Evolutionary conservation across 768 basidiomycete genomes (phyloP), one percentile per base, ranked within the genome.

Genomic region (Phanerochaete sordida): DNA sequence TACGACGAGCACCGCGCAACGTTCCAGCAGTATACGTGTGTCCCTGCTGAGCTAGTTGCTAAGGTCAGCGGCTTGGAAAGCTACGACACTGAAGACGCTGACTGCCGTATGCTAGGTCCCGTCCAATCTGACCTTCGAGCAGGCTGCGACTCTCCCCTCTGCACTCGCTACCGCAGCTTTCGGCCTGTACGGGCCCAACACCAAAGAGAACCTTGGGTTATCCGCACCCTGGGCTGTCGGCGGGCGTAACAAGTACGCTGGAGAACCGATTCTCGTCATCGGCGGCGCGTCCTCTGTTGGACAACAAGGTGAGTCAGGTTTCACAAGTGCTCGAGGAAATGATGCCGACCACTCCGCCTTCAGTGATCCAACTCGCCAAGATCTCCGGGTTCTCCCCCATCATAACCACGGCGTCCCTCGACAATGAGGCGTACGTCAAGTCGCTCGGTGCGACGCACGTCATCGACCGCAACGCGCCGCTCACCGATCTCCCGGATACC

Each of bases 81-180:
- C 2, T 2, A 9, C 19, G 64, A 64, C 44, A 3, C 16, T 15
- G 2, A 9, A 44, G 1, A 5, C 3, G 8, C 4, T 15, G 26
- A 16, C 11, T 24, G 11, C 7, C 33, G 28, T 30, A n/a, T 50
- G n/a, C 30, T 49, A 71, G 67, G 63, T 76, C 16, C 75, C 73
- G 0, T 50, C 60, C 5, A 67, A 67, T 30, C 47, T 75, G 24
- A 62, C 69, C 0, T 69, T 73, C 51, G 73, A 74, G 8, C 35
- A 71, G 33, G 76, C 72, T 0, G 59, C 71, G 1, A 64, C 73
- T 1, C 59, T 76, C 11, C 74, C 75, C 6, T 62, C 72, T 9
- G 69, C 62, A 0, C 61, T 73, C 16, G 69, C 65, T 3, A 74
- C 74, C n/a, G 72, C 70, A 2, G 65, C 70, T 1, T 33, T 65